Conservation (phyloP, 352 stramenopile genomes). For the Phytophthora brassicae region DNA sequence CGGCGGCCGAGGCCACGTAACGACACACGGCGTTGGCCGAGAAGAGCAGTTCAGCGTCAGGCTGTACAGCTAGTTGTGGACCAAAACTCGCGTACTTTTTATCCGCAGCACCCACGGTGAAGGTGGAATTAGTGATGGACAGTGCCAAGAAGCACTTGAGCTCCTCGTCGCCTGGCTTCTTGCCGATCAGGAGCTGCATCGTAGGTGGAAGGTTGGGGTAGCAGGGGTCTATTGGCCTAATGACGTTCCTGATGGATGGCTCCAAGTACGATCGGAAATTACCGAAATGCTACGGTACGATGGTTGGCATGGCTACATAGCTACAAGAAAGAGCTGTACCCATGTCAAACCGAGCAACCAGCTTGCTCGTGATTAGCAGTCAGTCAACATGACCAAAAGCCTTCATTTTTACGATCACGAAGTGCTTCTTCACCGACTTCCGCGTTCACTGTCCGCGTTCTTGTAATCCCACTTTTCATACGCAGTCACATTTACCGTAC, state of each 20-base stretch:
- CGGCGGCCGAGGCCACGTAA: conserved; percentile 60
- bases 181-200: conserved; percentile 77
- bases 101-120: conserved; percentile 53
- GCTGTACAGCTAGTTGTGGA: conserved; percentile 48
- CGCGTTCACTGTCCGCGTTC: too few relatives aligned
- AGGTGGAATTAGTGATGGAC: conserved; percentile 45
- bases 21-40: conserved; percentile 80
- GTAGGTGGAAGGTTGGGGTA: conserved; percentile 4
- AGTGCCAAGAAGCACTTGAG: conserved; percentile 84
- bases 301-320: not conserved
- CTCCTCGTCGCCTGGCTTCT: conserved; percentile 62
- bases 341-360: too few relatives aligned
- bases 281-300: not conserved
- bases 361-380: too few relatives aligned
- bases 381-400: too few relatives aligned
- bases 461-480: too few relatives aligned
- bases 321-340: not conserved
- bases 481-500: too few relatives aligned
- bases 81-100: conserved; percentile 60
- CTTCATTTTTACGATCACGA: too few relatives aligned
- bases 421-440: too few relatives aligned
- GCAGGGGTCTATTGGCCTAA: conserved; percentile 19
- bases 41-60: conserved; percentile 50
- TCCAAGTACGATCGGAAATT: not conserved
- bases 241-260: conserved; percentile 24